These are phyloP conservation scores for Beauveria sp. DNA, from an alignment of 2,329 filamentous ascomycete genomes.

Conservation along the genomic window DNA sequence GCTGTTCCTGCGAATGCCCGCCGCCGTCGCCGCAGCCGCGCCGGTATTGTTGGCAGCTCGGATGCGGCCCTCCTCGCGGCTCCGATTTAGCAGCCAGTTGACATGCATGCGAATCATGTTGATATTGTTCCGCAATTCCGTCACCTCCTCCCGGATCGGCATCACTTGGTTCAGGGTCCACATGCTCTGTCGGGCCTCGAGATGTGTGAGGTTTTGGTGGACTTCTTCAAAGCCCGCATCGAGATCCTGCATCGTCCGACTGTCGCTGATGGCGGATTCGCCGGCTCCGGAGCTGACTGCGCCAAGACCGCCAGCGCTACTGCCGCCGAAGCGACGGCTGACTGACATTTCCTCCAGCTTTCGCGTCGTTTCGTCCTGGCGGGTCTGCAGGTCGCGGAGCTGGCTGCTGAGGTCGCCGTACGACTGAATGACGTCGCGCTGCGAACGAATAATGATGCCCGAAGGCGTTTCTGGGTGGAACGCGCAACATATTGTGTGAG, in stretches of 20 bases:
- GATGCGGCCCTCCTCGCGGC: conserved; percentile 38
- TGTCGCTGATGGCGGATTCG: conserved; percentile 43
- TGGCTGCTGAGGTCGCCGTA: conserved; percentile 28
- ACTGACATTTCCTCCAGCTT: conserved; percentile 33
- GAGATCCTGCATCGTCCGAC: conserved; percentile 34
- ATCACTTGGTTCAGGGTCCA: conserved; percentile 55
- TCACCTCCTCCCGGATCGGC: conserved; percentile 55
- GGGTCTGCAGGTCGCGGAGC: conserved; percentile 27
- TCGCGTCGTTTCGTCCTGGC: conserved; percentile 26
- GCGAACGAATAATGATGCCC: conserved; percentile 40
- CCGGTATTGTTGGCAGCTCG: conserved; percentile 30
- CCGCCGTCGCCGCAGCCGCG: conserved; percentile 15
- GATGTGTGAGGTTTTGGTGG: conserved; percentile 47
- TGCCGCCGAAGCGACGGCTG: conserved; percentile 17
- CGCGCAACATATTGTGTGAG: conserved; percentile 41
- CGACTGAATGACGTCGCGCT: conserved; percentile 40
- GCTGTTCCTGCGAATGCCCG: conserved; percentile 25
- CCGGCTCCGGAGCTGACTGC: neutral
- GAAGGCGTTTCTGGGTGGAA: conserved; percentile 44
- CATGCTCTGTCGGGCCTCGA: conserved; percentile 53
- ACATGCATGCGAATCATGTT: conserved; percentile 54
- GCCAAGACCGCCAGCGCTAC: too few species aligned
- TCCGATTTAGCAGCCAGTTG: conserved; percentile 49
- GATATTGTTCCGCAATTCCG: conserved; percentile 49
- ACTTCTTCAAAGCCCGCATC: conserved; percentile 46